Evolutionary conservation across 495 filamentous ascomycete genomes (phyloP), one percentile per base, ranked within the genome.

Genomic region (Hyaloscypha finlandica): DNA sequence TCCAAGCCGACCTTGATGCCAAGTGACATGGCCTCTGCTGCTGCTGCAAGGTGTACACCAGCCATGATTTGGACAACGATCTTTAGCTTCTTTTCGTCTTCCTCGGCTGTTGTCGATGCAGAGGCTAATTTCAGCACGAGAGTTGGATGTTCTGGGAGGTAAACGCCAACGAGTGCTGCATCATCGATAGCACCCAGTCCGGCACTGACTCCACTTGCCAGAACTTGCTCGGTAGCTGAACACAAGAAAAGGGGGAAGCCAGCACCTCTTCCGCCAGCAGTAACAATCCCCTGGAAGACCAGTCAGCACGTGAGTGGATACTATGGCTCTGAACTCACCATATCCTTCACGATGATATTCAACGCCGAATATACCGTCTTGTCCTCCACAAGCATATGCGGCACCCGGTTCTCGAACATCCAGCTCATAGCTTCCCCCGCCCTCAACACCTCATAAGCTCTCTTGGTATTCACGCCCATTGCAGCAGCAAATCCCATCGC

Each of bases 331-430:
- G 42, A 33, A 68, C 70, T 62, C 37, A 72, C 70, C 29, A 88
- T 87, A 78, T 95, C 92, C 78, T 95, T 95, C 32, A 90, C 72
- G 65, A 95, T 94, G 72, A 94, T 94, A 32, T 82, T 85, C 70
- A 92, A 73, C 2, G 91, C 91, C 72, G 87, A 90, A 33, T 87
- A 87, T 8, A 90, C 78, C 57, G 85, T 84, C 79, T 88, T 84
- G 68, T 89, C 89, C 68, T 86, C 79, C 6, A 86, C 85, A 66
- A 94, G 68, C 83, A 93, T 91, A 60, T 88, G 82, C 61, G 87
- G 85, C 5, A 86, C 81, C 16, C 91, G 83, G 75, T 95, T 89
- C 74, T 89, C 88, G 78, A 92, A 91, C 90, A 94, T 93, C 89
- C 90, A 95, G 68, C 86, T 89, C 79, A 84, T 86, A 37, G 82